Base-by-base conservation (phyloP, 352 stramenopile species). In the Phytophthora boehmeriae region DNA sequence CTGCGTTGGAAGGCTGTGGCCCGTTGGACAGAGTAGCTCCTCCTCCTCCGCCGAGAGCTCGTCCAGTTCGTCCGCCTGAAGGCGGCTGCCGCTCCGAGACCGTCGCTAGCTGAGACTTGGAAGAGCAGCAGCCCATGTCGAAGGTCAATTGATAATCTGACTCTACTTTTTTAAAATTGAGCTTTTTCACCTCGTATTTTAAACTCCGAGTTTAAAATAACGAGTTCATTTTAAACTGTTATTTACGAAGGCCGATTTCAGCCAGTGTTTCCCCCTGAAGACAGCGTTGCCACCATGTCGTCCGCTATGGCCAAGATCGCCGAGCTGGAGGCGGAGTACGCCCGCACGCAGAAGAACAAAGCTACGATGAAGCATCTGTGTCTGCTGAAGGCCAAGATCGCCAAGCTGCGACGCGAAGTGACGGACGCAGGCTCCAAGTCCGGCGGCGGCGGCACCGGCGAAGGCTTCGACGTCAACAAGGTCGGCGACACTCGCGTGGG, bases 341-440 rank as follows among this genome's bases (percentile, higher is more conserved):
- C 92, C 47, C 83, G 96, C 59, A 99, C 97, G 70, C 98, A 99
- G 87, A 99, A 99, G 85, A 99, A 99, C 79, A 99, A 99, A 83
- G 98, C 98, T 41, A 99, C 97, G 1, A 98, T 99, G 80, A 98
- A 98, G 83, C 98, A 99, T 56, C 75, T 99, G 67, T 98, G 96
- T 66, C 87, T 98, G 50, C 84, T 99, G 47, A 99, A 99, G 81
- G 96, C 96, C 57, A 98, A 98, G 72, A 96, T 99, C 63, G 95
- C 97, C 59, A 99, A 99, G 81, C 75, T 99, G 48, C 89, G 94
- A 23, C 94, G 88, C 45, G 95, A 99, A 66, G 71, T 99, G 52
- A 90, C 95, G 52, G 84, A 93, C 67, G 86, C 72, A 41, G 86
- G 84, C 46, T 75, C 80, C 70, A 91, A 89, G 60, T 76, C 71